Evolutionary conservation across 164 flowering plant species (phyloP).

Genomic region (Sextonia rubra): DNA sequence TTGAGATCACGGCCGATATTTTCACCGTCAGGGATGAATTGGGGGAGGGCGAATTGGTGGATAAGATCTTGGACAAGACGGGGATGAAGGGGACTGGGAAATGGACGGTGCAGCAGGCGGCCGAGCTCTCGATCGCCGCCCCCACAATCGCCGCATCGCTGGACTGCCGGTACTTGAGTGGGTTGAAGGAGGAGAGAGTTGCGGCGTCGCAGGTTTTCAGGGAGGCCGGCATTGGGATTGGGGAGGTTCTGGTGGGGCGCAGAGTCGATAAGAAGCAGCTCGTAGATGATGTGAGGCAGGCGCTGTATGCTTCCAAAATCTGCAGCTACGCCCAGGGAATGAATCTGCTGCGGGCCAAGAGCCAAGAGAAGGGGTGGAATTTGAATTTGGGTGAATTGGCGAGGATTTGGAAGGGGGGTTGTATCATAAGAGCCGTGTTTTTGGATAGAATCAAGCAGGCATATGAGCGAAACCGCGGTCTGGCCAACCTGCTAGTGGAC

Average conservation of each 20-base stretch:
- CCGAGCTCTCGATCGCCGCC: constrained; percentile 42
- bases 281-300: constrained; percentile 46
- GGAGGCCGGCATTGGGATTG: constrained; percentile 32
- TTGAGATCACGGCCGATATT: constrained; percentile 44
- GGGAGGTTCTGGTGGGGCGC: constrained; percentile 15
- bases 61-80: constrained; percentile 44
- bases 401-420: constrained; percentile 48
- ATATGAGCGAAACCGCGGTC: constrained; percentile 35
- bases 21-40: constrained; percentile 33
- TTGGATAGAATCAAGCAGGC: constrained; percentile 44
- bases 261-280: constrained; percentile 34
- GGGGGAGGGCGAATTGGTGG: constrained; percentile 36
- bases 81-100: constrained; percentile 54
- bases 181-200: constrained; percentile 44
- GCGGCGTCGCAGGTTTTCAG: constrained; percentile 24
- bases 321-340: constrained; percentile 50
- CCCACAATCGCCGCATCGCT: constrained; percentile 43
- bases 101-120: constrained; percentile 54
- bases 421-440: constrained; percentile 41
- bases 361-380: constrained; percentile 38
- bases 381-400: constrained; percentile 39
- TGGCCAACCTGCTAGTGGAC: constrained; percentile 37
- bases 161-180: constrained; percentile 39
- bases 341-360: constrained; percentile 43
- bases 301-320: constrained; percentile 41